Conservation (phyloP, 176 grass and related monocot genomes). For the Aegilops speltoides region DNA sequence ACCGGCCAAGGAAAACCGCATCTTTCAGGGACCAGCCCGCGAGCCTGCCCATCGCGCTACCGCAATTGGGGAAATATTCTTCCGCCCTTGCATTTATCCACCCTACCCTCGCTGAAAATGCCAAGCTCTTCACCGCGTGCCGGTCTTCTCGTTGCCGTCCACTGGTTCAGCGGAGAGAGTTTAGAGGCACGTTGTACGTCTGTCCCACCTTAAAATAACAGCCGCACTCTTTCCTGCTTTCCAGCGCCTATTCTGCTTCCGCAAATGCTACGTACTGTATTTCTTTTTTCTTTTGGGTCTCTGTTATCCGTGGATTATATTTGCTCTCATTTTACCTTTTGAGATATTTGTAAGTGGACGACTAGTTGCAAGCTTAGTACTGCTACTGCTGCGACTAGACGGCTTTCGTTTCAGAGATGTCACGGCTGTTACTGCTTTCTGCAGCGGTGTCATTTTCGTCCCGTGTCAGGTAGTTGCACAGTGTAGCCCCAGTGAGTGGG, state of each 20-base stretch:
- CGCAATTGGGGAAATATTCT: neutral
- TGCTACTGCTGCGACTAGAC: neutral
- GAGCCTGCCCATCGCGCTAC: neutral
- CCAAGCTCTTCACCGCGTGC: neutral
- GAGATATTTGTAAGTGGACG: neutral
- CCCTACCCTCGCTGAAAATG: neutral
- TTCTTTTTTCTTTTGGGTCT: no score
- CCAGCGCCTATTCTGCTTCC: no score
- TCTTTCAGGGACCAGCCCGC: neutral
- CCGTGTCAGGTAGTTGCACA: neutral
- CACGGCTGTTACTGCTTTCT: conserved; percentile 6
- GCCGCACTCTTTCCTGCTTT: no score
- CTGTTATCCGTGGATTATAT: neutral
- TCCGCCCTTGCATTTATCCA: neutral
- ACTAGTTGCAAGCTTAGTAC: neutral
- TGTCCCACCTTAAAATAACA: no score
- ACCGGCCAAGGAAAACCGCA: neutral
- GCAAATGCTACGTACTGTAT: no score
- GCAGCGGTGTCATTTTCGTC: neutral
- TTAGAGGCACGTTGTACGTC: no score
- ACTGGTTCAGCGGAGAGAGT: neutral
- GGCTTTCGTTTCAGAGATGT: neutral
- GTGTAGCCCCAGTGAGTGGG: neutral
- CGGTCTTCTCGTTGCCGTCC: no score
- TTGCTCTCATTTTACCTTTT: neutral